Evolutionary conservation across 2,329 filamentous ascomycete species (phyloP).

Genomic region (Cordyceps cicadae): DNA sequence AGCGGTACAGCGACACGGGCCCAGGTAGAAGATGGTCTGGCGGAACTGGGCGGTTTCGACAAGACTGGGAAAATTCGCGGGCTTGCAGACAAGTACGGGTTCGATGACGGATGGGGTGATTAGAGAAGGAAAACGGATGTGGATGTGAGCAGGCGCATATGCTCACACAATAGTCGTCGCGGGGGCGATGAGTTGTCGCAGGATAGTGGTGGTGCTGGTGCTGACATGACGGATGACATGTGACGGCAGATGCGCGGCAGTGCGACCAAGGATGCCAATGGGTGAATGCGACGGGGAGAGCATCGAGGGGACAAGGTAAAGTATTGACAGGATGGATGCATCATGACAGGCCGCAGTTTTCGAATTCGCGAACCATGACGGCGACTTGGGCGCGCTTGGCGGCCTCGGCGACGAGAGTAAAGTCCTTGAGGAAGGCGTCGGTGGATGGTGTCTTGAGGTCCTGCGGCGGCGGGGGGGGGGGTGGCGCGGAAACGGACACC

Average conservation of each 20-base stretch:
- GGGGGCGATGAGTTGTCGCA: neutral
- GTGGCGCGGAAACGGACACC: constrained; percentile 8
- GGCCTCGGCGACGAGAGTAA: constrained; percentile 82
- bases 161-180: neutral
- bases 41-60: neutral
- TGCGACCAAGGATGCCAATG: neutral
- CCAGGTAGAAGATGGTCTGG: neutral
- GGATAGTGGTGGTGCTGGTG: neutral
- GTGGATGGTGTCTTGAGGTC: constrained; percentile 33
- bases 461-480: constrained; percentile 19
- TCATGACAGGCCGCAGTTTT: constrained; percentile 52
- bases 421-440: constrained; percentile 64
- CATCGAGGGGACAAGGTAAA: neutral
- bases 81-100: neutral
- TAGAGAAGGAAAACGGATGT: neutral
- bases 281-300: neutral
- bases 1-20: neutral
- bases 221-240: constrained; percentile 6
- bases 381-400: constrained; percentile 90
- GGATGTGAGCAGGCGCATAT: neutral
- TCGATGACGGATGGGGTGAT: neutral
- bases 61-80: neutral
- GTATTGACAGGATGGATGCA: neutral
- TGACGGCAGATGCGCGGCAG: neutral
- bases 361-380: constrained; percentile 78